These are phyloP conservation scores for Brettanomyces nanus DNA, from an alignment of 805 yeast species.

Conservation along the genomic window DNA sequence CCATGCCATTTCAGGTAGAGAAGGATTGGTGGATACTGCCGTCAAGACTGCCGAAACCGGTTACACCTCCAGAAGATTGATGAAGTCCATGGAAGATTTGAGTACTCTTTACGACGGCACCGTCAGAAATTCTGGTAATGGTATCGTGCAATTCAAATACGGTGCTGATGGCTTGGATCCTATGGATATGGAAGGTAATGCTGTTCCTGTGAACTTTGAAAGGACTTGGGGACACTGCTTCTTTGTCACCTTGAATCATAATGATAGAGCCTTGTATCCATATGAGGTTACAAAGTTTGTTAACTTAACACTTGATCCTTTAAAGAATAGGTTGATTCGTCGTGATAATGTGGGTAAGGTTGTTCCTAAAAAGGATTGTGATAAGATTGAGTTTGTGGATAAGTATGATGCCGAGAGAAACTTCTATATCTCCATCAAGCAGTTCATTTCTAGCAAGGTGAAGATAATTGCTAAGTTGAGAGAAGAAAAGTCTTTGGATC, in stretches of 20 bases:
- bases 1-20: conserved; percentile 99
- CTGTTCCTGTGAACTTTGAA: conserved; percentile 85
- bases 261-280: conserved; percentile 56
- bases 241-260: conserved; percentile 56
- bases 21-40: conserved; percentile 98
- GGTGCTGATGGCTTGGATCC: conserved; percentile 99
- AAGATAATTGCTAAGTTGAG: conserved; percentile 48
- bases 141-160: conserved; percentile 94
- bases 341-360: conserved; percentile 64
- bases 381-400: conserved; percentile 62
- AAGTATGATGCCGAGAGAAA: conserved; percentile 82
- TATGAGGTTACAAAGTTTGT: conserved; percentile 53
- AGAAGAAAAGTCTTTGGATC: conserved; percentile 36
- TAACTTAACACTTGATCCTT: conserved; percentile 49
- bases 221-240: conserved; percentile 93
- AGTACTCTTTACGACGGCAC: conserved; percentile 90
- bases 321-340: conserved; percentile 52
- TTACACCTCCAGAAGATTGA: conserved; percentile 90
- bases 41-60: conserved; percentile 99
- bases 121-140: conserved; percentile 90
- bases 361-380: conserved; percentile 35
- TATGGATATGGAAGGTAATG: conserved; percentile 98
- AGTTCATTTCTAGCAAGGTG: conserved; percentile 53
- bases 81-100: conserved; percentile 82
- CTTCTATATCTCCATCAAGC: conserved; percentile 69